phyloP scores from a whole-genome alignment of 2,329 filamentous ascomycete species.

The Penicillium sp. region DNA sequence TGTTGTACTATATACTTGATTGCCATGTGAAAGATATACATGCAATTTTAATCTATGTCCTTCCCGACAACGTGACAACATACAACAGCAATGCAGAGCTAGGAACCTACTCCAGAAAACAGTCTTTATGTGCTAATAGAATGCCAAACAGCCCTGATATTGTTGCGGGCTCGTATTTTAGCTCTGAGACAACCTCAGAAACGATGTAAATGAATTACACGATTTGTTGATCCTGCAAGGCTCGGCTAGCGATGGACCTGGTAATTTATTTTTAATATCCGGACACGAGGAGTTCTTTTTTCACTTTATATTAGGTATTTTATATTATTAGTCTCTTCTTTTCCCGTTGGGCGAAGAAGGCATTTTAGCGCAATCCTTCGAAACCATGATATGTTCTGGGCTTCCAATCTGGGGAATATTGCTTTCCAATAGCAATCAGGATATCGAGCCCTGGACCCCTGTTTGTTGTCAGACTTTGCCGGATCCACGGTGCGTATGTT shows the following conservation, averaged over 20 bases:
- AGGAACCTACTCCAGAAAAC: too few species aligned
- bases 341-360: background rate
- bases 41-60: background rate
- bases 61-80: too few species aligned
- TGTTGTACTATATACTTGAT: background rate
- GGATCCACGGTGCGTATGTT: background rate
- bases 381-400: background rate
- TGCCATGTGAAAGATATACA: background rate
- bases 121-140: too few species aligned
- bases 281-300: background rate
- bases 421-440: background rate
- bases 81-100: background rate
- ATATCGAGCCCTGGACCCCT: background rate
- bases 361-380: background rate
- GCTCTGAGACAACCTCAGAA: too few species aligned
- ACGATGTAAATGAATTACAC: too few species aligned
- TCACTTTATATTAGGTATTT: too few species aligned
- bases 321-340: too few species aligned
- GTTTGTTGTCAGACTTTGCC: background rate
- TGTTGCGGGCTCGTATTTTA: background rate
- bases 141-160: background rate
- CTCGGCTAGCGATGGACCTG: background rate
- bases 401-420: background rate
- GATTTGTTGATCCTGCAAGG: too few species aligned
- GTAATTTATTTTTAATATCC: background rate